Percentiles rank a stretch among this genome's conserved stretches.
Conservation (phyloP, 2,329 filamentous ascomycete species). For the Microsporum audouinii region DNA sequence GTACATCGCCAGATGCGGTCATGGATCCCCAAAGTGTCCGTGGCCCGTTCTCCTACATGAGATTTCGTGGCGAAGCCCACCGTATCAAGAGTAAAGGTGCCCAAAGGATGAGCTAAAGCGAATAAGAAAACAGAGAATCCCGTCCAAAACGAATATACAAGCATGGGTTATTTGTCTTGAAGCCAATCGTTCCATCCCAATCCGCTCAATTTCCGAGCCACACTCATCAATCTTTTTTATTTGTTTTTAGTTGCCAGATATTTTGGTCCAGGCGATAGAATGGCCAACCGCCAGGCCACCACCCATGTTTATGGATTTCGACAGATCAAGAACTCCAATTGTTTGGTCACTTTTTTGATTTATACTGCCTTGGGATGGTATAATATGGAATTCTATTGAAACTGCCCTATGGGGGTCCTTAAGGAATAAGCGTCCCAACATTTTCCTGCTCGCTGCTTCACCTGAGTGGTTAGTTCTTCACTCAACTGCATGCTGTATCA, state of each 20-base stretch:
- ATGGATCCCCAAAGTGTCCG: not conserved
- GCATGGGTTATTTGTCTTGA: not conserved
- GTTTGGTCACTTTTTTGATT: not conserved
- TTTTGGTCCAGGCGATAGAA: not conserved
- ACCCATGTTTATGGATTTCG: not conserved
- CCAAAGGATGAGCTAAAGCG: conserved; percentile 1
- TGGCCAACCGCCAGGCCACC: not conserved
- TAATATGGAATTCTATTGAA: not conserved
- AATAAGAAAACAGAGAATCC: conserved; percentile 1
- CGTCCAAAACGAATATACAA: not conserved
- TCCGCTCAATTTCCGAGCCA: conserved; percentile 1
- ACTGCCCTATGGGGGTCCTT: not conserved
- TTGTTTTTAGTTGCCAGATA: not conserved
- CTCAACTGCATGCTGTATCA: not conserved
- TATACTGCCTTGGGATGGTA: not conserved
- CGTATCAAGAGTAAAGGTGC: not conserved
- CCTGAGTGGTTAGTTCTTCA: not conserved
- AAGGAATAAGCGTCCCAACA: not conserved
- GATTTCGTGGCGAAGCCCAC: not conserved
- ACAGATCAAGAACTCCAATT: not conserved
- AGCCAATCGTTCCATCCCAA: not conserved
- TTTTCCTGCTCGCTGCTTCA: not conserved
- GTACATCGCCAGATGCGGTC: not conserved
- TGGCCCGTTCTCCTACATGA: not conserved
- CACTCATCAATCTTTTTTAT: not conserved